Evolutionary conservation across 2,329 filamentous ascomycete species (phyloP), one percentile per base, ranked within the genome.

Genomic region (Fusarium papillatum): DNA sequence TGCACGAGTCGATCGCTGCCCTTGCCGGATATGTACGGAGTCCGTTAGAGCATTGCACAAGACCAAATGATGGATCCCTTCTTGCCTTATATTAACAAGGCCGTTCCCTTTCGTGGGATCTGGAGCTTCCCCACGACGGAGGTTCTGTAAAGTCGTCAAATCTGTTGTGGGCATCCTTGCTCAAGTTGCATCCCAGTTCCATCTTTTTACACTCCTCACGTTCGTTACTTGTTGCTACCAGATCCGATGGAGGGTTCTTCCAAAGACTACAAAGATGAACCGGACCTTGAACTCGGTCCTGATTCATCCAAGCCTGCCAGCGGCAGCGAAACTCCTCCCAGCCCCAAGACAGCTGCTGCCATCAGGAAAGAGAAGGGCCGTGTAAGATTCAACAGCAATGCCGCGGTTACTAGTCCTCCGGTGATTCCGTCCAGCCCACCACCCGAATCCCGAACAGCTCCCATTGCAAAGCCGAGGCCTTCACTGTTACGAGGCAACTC

Each of bases 311-410:
- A 65, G 57, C 61, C 67, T 22, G 29, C 46, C 46, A 50, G 69
- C 57, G 50, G 60, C 29, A 39, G 41, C 26, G 74, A 70, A 38
- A 65, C 63, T 14, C 69, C 76, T 8, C 71, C 70, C n/a, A 72
- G 72, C 13, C 69, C 72, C 19, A 68, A 65, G 26, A 66, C 66
- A 1, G 71, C 68, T 55, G 77, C 77, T 19, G 77, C 72, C 34
- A 39, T 73, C n/a, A 80, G 66, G 70, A 86, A 82, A 76, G 87
- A 88, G 71, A 88, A 87, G 73, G 86, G 85, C 4, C 84, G 87
- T 34, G 87, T 88, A 34, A 84, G 87, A 9, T 88, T 88, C 75
- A 88, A 88, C 77, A 88, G 86, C 80, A 85, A 82, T 68, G 85
- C 86, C 34, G 85, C 77, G 22, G 80, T 78, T 26, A 82, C 76